These are phyloP conservation scores for Alternaria incomplexa DNA, from an alignment of 2,329 filamentous ascomycete species.

Conservation along the genomic window DNA sequence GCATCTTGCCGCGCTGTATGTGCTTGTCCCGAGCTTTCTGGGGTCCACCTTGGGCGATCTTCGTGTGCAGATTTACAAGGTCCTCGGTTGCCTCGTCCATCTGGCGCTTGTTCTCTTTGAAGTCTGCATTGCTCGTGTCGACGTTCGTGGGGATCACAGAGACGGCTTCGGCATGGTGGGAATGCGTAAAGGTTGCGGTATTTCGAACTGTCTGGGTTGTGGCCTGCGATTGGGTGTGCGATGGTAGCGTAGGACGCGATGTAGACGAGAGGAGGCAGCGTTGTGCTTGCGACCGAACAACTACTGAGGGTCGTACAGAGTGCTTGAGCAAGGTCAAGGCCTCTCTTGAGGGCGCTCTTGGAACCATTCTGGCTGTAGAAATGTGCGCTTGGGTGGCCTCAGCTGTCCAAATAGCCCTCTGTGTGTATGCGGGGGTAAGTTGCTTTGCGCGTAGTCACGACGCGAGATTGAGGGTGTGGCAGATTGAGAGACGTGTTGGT, in stretches of 20 bases:
- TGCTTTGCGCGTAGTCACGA: neutral
- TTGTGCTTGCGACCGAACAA: conserved; percentile 28
- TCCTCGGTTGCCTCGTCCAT: conserved; percentile 76
- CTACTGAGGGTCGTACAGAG: conserved; percentile 34
- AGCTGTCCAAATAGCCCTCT: neutral
- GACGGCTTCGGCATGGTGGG: conserved; percentile 81
- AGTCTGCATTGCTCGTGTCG: conserved; percentile 78
- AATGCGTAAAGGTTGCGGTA: conserved; percentile 80
- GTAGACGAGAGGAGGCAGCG: conserved; percentile 27
- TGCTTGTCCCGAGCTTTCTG: conserved; percentile 88
- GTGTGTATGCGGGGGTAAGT: neutral
- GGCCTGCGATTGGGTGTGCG: conserved; percentile 18
- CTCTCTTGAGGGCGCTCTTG: conserved; percentile 44
- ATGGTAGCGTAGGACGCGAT: conserved; percentile 18
- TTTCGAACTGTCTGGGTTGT: conserved; percentile 20
- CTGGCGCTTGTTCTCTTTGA: conserved; percentile 77
- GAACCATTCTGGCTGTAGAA: conserved; percentile 28
- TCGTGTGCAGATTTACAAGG: conserved; percentile 72
- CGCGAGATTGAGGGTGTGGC: neutral
- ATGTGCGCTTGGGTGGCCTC: neutral
- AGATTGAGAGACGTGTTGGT: neutral
- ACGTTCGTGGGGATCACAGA: conserved; percentile 78
- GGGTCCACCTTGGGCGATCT: conserved; percentile 76
- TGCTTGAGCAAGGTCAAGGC: conserved; percentile 42
- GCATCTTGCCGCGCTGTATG: conserved; percentile 86